Evolutionary conservation across 2,329 filamentous ascomycete genomes (phyloP), one percentile per base, ranked within the genome.

Genomic region (Atkinsonella hypoxylon): DNA sequence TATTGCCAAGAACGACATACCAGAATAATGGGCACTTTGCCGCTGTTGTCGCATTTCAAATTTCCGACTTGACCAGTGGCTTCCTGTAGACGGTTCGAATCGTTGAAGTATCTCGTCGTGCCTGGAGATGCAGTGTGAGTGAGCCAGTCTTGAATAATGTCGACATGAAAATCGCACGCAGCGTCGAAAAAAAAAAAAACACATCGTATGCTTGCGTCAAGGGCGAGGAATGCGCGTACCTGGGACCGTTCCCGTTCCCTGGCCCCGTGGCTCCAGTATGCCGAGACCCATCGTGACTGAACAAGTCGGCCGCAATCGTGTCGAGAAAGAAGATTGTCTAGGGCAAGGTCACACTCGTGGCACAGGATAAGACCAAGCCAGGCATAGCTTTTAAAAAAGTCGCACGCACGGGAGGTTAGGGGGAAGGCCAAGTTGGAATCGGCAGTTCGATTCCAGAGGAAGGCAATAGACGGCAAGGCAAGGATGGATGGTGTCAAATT

Each of bases 41-140:
- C 84, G 55, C 74, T 83, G 48, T 67, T 76, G 66, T 90, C 86
- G 65, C 82, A 86, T 67, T 93, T 94, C 58, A 93, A 67, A 53
- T 71, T 70, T 13, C 66, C 60, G 26, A 71, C 63, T 44, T 63
- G 67, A 44, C 65, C 70, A 54, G 59, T 56, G 44, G 67, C 67
- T 47, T 64, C 62, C 57, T 74, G 73, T 13, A 73, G 70, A 58
- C 72, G 66, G 15, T 71, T 67, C 1, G 75, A 73, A 53, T 81
- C 77, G 58, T 85, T 79, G 54, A 81, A 82, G 63, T 86, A 83
- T 59, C 77, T 72, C 15, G 79, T 81, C 38, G 79, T 83, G 57
- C 79, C 78, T 81, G n/a, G 38, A 47, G 38, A 17, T 53, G 48
- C 20, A 45, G 44, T 49, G 43, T 31, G 44, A 40, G 47, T 51